Conservation (phyloP, 805 yeast genomes). For the Saturnispora quitensis region DNA sequence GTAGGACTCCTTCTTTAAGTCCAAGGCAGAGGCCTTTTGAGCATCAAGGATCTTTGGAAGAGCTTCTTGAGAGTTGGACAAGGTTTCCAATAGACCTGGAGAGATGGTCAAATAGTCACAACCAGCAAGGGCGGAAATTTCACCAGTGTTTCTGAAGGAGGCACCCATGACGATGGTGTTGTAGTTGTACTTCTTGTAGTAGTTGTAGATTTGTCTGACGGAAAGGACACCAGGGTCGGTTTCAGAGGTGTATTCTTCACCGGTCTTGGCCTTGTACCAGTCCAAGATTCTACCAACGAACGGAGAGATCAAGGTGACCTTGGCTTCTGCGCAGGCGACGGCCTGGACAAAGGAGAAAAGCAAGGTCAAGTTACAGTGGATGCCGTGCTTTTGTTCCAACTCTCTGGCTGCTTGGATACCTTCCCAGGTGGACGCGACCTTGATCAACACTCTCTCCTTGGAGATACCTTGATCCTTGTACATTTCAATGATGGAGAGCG, state of each 20-base stretch:
- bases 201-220: conserved; percentile 84
- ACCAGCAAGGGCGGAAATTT: conserved; percentile 95
- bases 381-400: conserved; percentile 80
- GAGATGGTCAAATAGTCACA: conserved; percentile 93
- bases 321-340: conserved; percentile 98
- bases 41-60: conserved; percentile 81
- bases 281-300: conserved; percentile 98
- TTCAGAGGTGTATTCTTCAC: conserved; percentile 71
- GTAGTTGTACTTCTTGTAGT: conserved; percentile 95
- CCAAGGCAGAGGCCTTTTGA: conserved; percentile 44
- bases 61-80: conserved; percentile 63
- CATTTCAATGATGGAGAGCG: conserved; percentile 77
- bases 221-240: conserved; percentile 95
- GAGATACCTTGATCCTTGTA: conserved; percentile 78
- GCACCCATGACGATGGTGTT: conserved; percentile 99
- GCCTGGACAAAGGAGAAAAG: conserved; percentile 96
- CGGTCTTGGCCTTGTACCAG: conserved; percentile 94
- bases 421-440: conserved; percentile 97
- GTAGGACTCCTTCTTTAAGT: conserved; percentile 64
- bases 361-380: conserved; percentile 92
- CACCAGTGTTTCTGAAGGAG: conserved; percentile 95
- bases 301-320: conserved; percentile 93
- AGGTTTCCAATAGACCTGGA: conserved; percentile 84
- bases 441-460: conserved; percentile 88
- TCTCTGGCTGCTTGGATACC: conserved; percentile 99